Evolutionary conservation across 208 protist genomes (phyloP), one percentile per base, ranked within the genome.

Genomic region (Trypanosoma mega): DNA sequence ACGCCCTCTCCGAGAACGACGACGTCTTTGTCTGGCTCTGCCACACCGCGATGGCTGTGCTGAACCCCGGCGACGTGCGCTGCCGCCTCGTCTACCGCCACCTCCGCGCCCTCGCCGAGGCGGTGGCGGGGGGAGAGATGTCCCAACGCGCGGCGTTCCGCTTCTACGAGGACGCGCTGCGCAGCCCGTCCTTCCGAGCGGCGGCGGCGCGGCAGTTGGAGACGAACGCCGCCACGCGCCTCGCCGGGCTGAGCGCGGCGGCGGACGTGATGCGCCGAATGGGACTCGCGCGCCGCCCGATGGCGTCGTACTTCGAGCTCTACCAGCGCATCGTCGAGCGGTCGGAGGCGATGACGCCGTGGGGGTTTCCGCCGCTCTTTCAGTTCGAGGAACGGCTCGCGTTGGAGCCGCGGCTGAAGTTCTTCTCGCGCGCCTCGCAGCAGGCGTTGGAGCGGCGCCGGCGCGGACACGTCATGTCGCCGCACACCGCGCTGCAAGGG

Each of bases 11-110:
- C 4, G 82, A 93, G 59, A 92, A 96, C 57, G 90, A 96, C 58
- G 90, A 96, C 62, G 89, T 93, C 78, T 93, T 96, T 53, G 67
- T 96, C 11, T 96, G 90, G 87, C 73, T 96, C 8, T 96, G 90
- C 52, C 85, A 93, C 65, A 91, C 85, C n/a, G 85, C 90, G 11
- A 96, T 96, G 90, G 78, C 90, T 1, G 90, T 96, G 56, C 78
- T 96, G 8, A 93, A 96, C 73, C 90, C 90, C 14, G 90, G 90
- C 14, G 90, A 96, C 54, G 61, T 93, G 64, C 85, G 90, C n/a
- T 93, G 84, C 11, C 77, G 90, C 11, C 67, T 96, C 1, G 60
- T 96, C 7, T 92, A 96, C 73, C 79, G 91, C 48, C 90, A 96
- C 46, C 82, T 96, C 31, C 84, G 90, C 56, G 77, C 79, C 4